Percentiles rank a stretch among this genome's conserved stretches.
Conservation (phyloP, 2,329 filamentous ascomycete species). For the Camptophora hylomeconis region DNA sequence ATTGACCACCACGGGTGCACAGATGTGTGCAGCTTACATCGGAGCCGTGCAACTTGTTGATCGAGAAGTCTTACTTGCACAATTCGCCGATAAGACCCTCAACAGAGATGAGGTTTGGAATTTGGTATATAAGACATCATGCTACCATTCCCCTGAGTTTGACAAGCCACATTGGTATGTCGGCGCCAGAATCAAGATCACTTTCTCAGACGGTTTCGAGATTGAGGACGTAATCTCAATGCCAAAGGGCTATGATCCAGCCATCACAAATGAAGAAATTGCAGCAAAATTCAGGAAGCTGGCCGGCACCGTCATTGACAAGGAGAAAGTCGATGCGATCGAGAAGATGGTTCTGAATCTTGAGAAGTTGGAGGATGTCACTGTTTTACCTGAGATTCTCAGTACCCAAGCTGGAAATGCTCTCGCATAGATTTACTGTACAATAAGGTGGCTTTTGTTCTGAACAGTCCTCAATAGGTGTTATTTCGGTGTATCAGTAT, state of each 20-base stretch:
- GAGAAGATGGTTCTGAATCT: slow-evolving; percentile 21
- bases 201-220: slow-evolving; percentile 14
- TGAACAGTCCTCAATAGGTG: no score
- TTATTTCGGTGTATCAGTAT: slow-evolving; percentile 3
- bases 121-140: slow-evolving; percentile 21
- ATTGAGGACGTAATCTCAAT: slow-evolving; percentile 11
- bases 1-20: slow-evolving; percentile 24
- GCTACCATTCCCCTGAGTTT: no score
- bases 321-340: slow-evolving; percentile 19
- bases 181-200: slow-evolving; percentile 13
- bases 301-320: slow-evolving; percentile 20
- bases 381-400: slow-evolving; percentile 12
- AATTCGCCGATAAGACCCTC: slow-evolving; percentile 22
- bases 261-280: slow-evolving; percentile 26
- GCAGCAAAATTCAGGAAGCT: slow-evolving; percentile 24
- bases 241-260: slow-evolving; percentile 22
- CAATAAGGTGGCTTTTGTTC: no score
- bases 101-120: slow-evolving; percentile 25
- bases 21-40: slow-evolving; percentile 27
- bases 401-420: slow-evolving; percentile 3
- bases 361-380: slow-evolving; percentile 19
- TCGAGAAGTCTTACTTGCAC: slow-evolving; percentile 21
- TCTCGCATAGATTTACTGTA: slow-evolving; percentile 2
- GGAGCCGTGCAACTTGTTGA: slow-evolving; percentile 27
- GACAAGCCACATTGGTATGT: slow-evolving; percentile 9